Conservation (phyloP, 805 yeast species). For the Cyberlindnera samutprakarnensis region DNA sequence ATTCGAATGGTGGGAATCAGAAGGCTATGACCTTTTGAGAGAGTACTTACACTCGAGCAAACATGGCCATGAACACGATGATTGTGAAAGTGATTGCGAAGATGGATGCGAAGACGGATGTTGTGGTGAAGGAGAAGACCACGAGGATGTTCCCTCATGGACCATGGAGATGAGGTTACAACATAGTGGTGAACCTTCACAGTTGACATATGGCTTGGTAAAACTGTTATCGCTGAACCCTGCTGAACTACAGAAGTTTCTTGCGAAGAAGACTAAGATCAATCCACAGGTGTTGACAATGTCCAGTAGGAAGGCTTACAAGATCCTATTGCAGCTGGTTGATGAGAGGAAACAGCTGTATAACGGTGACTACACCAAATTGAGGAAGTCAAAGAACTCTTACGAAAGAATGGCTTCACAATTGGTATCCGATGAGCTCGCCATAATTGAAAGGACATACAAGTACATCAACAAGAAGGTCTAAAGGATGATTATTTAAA, state of each 20-base stretch:
- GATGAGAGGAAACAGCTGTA: constrained; percentile 13
- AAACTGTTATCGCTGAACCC: constrained; percentile 27
- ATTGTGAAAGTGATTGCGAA: constrained; percentile 13
- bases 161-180: constrained; percentile 33
- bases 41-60: constrained; percentile 8
- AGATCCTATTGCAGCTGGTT: constrained; percentile 13
- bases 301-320: constrained; percentile 12
- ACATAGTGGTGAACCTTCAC: constrained; percentile 37
- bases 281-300: constrained; percentile 14
- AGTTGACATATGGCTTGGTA: constrained; percentile 35
- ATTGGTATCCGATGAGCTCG: constrained; percentile 12
- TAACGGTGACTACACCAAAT: constrained; percentile 5
- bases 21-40: constrained; percentile 31
- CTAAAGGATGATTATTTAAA: no score
- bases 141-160: constrained; percentile 31
- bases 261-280: constrained; percentile 13
- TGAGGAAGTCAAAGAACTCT: constrained; percentile 9
- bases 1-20: constrained; percentile 41
- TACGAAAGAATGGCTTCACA: constrained; percentile 14
- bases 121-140: constrained; percentile 11
- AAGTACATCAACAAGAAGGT: constrained; percentile 7
- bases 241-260: constrained; percentile 21
- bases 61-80: constrained; percentile 13
- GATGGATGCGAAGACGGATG: constrained; percentile 9
- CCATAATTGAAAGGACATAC: constrained; percentile 11